phyloP scores from a whole-genome alignment of 805 yeast genomes.

The Nadsonia fulvescens region DNA sequence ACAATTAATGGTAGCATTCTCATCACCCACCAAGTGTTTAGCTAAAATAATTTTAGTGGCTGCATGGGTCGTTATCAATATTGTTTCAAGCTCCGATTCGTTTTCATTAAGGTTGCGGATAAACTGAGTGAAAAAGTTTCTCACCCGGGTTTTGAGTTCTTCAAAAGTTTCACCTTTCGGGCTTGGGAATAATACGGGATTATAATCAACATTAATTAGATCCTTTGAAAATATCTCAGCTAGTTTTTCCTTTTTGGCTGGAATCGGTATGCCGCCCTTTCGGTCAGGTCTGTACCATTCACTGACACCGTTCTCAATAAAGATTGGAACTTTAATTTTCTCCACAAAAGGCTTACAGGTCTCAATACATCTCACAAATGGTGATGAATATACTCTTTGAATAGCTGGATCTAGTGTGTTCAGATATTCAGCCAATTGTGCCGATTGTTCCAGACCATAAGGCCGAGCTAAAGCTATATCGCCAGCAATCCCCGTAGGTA shows the following conservation, averaged over 20 bases:
- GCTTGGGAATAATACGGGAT: constrained; percentile 42
- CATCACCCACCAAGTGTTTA: constrained; percentile 42
- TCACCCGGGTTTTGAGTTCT: constrained; percentile 46
- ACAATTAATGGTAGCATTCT: constrained; percentile 38
- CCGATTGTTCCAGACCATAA: constrained; percentile 78
- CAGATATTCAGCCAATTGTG: constrained; percentile 50
- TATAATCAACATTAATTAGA: constrained; percentile 28
- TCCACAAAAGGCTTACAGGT: constrained; percentile 57
- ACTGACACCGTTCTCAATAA: constrained; percentile 68
- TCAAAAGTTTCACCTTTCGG: constrained; percentile 53
- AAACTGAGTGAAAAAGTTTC: too few species aligned
- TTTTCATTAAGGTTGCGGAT: constrained; percentile 36
- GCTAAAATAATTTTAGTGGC: constrained; percentile 84
- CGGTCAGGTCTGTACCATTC: constrained; percentile 81
- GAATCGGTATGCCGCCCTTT: constrained; percentile 33
- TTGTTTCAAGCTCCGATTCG: constrained; percentile 39
- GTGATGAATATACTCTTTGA: constrained; percentile 54
- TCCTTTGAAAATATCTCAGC: constrained; percentile 35
- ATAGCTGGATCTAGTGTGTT: constrained; percentile 51
- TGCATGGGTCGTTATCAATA: constrained; percentile 78
- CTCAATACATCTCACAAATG: constrained; percentile 78
- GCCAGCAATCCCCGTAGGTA: constrained; percentile 78
- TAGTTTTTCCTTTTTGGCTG: constrained; percentile 35
- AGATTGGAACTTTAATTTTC: constrained; percentile 36
- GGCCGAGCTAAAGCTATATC: constrained; percentile 80